Conservation (phyloP, 1,284 basidiomycete species). For the Sparassis latifolia region DNA sequence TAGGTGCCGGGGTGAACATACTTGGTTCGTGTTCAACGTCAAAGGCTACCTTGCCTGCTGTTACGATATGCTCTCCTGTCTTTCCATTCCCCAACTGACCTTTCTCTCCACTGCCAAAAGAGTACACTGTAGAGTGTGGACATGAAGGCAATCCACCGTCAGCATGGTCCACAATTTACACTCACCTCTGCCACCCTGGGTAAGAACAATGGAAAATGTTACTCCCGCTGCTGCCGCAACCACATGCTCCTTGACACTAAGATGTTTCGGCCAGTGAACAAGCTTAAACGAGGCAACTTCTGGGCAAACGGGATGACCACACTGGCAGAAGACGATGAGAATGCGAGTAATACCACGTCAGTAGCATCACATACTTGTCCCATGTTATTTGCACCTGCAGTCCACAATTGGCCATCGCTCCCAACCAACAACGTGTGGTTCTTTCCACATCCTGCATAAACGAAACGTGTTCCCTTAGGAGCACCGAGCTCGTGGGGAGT, state of each 20-base stretch:
- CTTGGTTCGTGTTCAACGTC: constrained; percentile 76
- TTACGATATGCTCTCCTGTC: constrained; percentile 83
- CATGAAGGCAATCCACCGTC: neutral
- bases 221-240: constrained; percentile 76
- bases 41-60: constrained; percentile 76
- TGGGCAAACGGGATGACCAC: constrained; percentile 59
- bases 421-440: constrained; percentile 82
- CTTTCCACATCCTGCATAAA: constrained; percentile 78
- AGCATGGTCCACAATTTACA: neutral
- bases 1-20: constrained; percentile 29
- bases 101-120: constrained; percentile 88
- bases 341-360: neutral
- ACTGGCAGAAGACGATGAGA: constrained; percentile 34
- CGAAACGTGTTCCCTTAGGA: constrained; percentile 56
- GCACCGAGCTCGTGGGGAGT: constrained; percentile 59
- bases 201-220: constrained; percentile 79
- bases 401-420: constrained; percentile 78
- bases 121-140: constrained; percentile 52
- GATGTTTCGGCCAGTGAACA: constrained; percentile 48
- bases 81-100: constrained; percentile 90
- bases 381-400: constrained; percentile 75
- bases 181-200: constrained; percentile 69
- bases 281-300: constrained; percentile 63
- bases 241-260: constrained; percentile 57
- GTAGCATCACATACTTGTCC: constrained; percentile 58